phyloP scores from a whole-genome alignment of 2,329 filamentous ascomycete species.

The Trichoderma arundinaceum region DNA sequence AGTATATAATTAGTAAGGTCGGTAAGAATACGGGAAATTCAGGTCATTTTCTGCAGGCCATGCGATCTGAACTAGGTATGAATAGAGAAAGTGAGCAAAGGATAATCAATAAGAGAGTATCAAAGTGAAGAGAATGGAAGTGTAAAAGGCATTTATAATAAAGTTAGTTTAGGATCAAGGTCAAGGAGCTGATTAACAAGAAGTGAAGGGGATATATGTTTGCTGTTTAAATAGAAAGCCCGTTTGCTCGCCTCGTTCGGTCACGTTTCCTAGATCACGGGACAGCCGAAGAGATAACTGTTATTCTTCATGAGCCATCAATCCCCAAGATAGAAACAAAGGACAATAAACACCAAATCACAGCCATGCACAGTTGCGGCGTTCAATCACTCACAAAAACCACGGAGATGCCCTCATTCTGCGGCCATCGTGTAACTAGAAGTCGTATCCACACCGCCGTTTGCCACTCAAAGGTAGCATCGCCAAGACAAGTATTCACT shows the following conservation, averaged over 20 bases:
- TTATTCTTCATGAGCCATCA: background rate
- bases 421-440: background rate
- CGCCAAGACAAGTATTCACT: background rate
- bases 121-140: rapidly evolving
- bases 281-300: background rate
- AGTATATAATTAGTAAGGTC: background rate
- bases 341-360: background rate
- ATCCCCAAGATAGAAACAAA: background rate
- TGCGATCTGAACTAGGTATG: background rate
- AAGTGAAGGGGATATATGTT: background rate
- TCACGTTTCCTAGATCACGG: background rate
- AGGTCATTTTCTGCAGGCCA: too few species aligned
- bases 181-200: background rate
- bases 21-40: background rate
- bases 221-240: background rate
- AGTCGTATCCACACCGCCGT: slow-evolving; percentile 10
- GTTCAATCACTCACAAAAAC: background rate
- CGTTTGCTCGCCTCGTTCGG: background rate
- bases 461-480: background rate
- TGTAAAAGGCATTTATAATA: too few species aligned
- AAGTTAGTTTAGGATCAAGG: background rate
- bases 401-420: background rate
- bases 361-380: background rate
- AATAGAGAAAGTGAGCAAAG: background rate
- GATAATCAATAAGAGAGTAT: too few species aligned